A percentile compares a stretch with the other conserved stretches of the same genome.
Evolutionary conservation across 768 basidiomycete genomes (phyloP).

Genomic region (Leccinum disarticulatum): DNA sequence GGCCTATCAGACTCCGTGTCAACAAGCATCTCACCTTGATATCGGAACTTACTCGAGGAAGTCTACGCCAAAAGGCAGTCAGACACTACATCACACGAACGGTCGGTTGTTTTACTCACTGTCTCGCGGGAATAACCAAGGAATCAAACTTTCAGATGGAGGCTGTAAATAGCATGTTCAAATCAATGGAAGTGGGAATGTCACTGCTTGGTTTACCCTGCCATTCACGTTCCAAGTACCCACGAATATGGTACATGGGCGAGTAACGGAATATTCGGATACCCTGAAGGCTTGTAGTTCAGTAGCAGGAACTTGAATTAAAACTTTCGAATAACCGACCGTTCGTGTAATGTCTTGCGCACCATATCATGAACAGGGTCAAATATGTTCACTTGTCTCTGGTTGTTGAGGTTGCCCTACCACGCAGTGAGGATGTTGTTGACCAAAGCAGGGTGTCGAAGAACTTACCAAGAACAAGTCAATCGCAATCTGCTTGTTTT

Average conservation of each 20-base stretch:
- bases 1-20: conserved; percentile 48
- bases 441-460: not conserved
- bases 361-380: conserved; percentile 93
- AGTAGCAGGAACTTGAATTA: not conserved
- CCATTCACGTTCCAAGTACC: conserved; percentile 99
- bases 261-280: conserved; percentile 80
- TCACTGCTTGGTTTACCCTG: conserved; percentile 47
- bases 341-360: conserved; percentile 61
- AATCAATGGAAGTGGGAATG: conserved; percentile 6
- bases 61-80: conserved; percentile 12
- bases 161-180: conserved; percentile 40
- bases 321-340: conserved; percentile 42
- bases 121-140: conserved; percentile 87
- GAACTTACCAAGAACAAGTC: conserved; percentile 86
- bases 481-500: conserved; percentile 89
- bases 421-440: not conserved
- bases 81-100: not conserved
- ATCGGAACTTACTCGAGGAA: conserved; percentile 18
- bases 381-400: conserved; percentile 85
- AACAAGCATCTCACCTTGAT: conserved; percentile 24
- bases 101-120: conserved; percentile 46
- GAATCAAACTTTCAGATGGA: conserved; percentile 77
- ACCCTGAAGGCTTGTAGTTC: conserved; percentile 42
- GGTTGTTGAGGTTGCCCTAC: conserved; percentile 90
- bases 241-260: conserved; percentile 70